Evolutionary conservation across 148 eudicot species (phyloP).

Genomic region (Limonium bicolor): DNA sequence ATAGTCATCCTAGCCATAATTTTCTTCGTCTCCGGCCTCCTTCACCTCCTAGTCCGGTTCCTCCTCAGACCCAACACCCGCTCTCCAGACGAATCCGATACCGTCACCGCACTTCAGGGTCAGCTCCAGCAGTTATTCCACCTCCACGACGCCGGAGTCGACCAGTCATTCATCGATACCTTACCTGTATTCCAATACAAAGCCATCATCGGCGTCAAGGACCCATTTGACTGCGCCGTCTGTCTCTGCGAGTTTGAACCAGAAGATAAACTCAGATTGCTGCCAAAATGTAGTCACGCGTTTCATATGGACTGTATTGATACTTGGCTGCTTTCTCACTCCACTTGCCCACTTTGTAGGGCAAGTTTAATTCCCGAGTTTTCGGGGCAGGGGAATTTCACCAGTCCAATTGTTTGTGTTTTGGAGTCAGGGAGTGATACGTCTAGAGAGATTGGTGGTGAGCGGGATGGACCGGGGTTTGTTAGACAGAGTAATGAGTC

Average conservation of each 20-base stretch:
- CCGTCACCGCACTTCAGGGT: constrained; percentile 27
- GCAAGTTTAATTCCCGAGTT: constrained; percentile 6
- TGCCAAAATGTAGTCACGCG: constrained; percentile 27
- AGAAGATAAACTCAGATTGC: constrained; percentile 7
- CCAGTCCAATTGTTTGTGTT: background rate
- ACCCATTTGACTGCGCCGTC: constrained; percentile 19
- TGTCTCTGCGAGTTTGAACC: constrained; percentile 5
- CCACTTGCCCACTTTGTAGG: constrained; percentile 27
- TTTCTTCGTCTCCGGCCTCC: constrained; percentile 11
- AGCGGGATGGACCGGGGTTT: too few relatives aligned
- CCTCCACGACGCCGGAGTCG: constrained; percentile 26
- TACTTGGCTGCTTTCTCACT: constrained; percentile 19
- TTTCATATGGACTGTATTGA: constrained; percentile 27
- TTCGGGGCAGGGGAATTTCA: background rate
- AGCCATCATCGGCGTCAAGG: constrained; percentile 19
- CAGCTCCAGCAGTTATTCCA: constrained; percentile 46
- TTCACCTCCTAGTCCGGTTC: constrained; percentile 28
- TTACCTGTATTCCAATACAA: constrained; percentile 23
- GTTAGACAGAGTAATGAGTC: background rate
- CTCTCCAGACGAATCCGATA: constrained; percentile 16
- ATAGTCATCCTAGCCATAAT: too few relatives aligned
- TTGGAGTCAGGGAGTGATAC: too few relatives aligned
- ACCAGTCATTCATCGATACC: constrained; percentile 24
- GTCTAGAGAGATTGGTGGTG: too few relatives aligned
- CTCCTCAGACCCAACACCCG: constrained; percentile 15